phyloP scores from a whole-genome alignment of 176 grass and related monocot species.

The Aegilops sharonensis region DNA sequence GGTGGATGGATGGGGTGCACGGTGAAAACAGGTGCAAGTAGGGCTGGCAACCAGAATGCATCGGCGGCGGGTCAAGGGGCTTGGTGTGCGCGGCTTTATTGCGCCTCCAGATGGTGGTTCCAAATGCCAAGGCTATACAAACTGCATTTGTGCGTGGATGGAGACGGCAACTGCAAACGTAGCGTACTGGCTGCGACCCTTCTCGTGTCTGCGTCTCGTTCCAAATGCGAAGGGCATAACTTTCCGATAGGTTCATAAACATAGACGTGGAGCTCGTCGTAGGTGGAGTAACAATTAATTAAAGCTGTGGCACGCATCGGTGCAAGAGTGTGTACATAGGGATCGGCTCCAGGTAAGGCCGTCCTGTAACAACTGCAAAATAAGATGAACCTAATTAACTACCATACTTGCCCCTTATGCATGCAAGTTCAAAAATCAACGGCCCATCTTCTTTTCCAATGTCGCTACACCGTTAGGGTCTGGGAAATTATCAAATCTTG shows the following conservation, averaged over 20 bases:
- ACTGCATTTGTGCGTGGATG: not conserved
- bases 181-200: not conserved
- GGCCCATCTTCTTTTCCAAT: no score
- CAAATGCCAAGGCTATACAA: not conserved
- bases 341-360: not conserved
- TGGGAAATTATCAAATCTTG: no score
- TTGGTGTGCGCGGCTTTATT: slow-evolving; percentile 8
- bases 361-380: not conserved
- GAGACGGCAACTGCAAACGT: not conserved
- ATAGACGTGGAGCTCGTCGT: not conserved
- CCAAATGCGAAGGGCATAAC: not conserved
- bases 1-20: not conserved
- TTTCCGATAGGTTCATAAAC: not conserved
- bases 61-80: not conserved
- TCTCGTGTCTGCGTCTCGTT: not conserved
- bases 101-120: not conserved
- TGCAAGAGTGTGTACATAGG: no score
- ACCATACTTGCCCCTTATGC: no score
- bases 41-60: not conserved
- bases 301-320: not conserved
- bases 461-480: no score
- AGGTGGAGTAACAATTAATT: no score
- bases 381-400: not conserved
- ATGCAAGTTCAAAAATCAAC: no score
- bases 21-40: not conserved